phyloP scores from a whole-genome alignment of 2,329 filamentous ascomycete genomes.

The Xylaria sp. region DNA sequence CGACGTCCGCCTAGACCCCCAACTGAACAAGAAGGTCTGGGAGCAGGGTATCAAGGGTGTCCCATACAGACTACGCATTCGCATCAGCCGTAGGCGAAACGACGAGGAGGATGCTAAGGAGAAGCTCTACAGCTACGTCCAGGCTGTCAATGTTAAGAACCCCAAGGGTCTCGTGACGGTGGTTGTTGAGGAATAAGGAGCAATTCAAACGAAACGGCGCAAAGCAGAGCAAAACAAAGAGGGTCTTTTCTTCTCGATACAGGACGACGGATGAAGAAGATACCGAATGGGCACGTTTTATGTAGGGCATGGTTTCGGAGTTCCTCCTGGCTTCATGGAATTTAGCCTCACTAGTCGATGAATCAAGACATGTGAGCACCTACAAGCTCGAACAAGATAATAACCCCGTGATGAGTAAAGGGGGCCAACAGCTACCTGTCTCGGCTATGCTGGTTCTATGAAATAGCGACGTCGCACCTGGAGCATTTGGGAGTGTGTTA shows the following conservation, averaged over 20 bases:
- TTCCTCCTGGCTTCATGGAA: slow-evolving; percentile 49
- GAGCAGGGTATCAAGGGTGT: slow-evolving; percentile 99
- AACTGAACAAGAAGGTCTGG: slow-evolving; percentile 99
- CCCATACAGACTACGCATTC: slow-evolving; percentile 93
- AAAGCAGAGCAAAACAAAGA: slow-evolving; percentile 38
- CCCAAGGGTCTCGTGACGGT: slow-evolving; percentile 95
- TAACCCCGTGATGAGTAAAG: slow-evolving; percentile 19
- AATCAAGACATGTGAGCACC: slow-evolving; percentile 48
- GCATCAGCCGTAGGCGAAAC: slow-evolving; percentile 99
- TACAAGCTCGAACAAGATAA: slow-evolving; percentile 22
- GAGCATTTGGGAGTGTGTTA: neutral
- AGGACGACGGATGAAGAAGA: slow-evolving; percentile 32
- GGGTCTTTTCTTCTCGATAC: slow-evolving; percentile 29
- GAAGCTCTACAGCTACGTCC: slow-evolving; percentile 99
- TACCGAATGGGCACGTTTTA: slow-evolving; percentile 45
- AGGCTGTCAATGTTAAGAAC: slow-evolving; percentile 99
- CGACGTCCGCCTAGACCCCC: slow-evolving; percentile 97
- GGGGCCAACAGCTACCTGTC: slow-evolving; percentile 1
- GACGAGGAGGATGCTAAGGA: slow-evolving; percentile 99
- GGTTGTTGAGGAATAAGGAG: slow-evolving; percentile 75
- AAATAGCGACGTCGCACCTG: neutral
- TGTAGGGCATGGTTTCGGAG: slow-evolving; percentile 54
- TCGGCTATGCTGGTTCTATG: slow-evolving; percentile 1
- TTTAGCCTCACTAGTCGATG: slow-evolving; percentile 51
- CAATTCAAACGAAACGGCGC: slow-evolving; percentile 25